Base-by-base conservation (phyloP, 2,329 filamentous ascomycete species). In the Fusarium sp. region DNA sequence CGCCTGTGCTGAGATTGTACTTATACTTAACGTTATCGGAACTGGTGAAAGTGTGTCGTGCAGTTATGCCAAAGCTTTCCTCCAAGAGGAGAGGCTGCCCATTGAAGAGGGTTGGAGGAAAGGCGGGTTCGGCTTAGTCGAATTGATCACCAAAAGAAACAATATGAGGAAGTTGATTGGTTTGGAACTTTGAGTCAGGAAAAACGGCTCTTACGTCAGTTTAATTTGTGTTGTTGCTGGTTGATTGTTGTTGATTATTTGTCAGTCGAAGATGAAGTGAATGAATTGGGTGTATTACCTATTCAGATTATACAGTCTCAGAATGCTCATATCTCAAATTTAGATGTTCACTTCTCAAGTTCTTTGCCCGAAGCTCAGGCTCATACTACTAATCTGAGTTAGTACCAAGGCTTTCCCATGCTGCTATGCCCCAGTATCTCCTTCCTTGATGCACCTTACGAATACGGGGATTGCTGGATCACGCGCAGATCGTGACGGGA, bases 1-100 rank as follows among this genome's bases (percentile, higher is more conserved):
- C 20, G 59, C 64, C 1, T 73, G 68, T 17, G 55, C 59, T 23
- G 71, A 73, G 41, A 72, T 73, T 39, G 61, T 68, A 2, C 59
- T 73, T 6, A 40, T 73, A 14, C 59, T 73, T 11, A 62, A 65
- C 14, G 56, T 71, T 4, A 62, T 73, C 30, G 71, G 71, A 2
- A 64, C 65, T 23, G 69, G 71, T 9, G 45, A 62, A 0, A 52
- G 43, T 9, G 32, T 72, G 8, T 44, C 40, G 9, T 71, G 67
- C n/a, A 53, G 30, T 7, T 71, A 68, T 43, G 61, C 61, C 20
- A 54, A 43, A 27, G 68, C 67, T 4, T 68, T 70, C 40, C 54
- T 68, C 17, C 39, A 53, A n/a, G 67, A 71, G 50, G 67, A 71
- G 52, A 59, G 68, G 20, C 11, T 70, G 14, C 68, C 67, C 3